Conservation (phyloP, 2,329 filamentous ascomycete species). For the Talaromyces sp. region DNA sequence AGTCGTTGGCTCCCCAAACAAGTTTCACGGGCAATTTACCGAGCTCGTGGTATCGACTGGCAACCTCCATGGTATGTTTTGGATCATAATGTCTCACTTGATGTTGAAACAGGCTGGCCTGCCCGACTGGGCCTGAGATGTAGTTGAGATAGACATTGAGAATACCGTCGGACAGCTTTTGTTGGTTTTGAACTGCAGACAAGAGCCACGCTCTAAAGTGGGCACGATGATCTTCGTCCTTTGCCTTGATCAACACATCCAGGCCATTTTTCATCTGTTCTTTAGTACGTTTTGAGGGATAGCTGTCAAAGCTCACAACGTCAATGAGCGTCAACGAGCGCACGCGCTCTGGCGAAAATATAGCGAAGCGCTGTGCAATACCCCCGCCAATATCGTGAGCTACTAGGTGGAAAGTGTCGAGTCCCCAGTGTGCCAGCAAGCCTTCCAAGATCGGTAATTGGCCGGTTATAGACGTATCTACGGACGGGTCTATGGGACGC, state of each 20-base stretch:
- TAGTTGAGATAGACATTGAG: constrained; percentile 25
- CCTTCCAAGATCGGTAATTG: constrained; percentile 27
- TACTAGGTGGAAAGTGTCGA: constrained; percentile 22
- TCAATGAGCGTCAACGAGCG: constrained; percentile 27
- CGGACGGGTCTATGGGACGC: constrained; percentile 22
- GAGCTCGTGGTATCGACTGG: constrained; percentile 19
- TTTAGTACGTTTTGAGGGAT: constrained; percentile 27
- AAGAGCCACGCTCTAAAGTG: constrained; percentile 22
- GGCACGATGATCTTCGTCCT: constrained; percentile 16
- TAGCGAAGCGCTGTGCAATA: constrained; percentile 24
- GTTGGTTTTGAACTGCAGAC: constrained; percentile 10
- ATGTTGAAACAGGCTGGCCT: constrained; percentile 30
- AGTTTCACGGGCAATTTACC: constrained; percentile 21
- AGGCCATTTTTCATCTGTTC: constrained; percentile 27
- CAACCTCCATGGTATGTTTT: constrained; percentile 30
- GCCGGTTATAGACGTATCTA: constrained; percentile 31
- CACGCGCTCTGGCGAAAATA: constrained; percentile 19
- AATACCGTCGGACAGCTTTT: constrained; percentile 16
- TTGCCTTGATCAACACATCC: constrained; percentile 21
- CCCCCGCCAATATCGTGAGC: constrained; percentile 31
- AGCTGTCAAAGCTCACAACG: constrained; percentile 30
- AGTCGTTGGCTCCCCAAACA: constrained; percentile 29
- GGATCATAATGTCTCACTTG: constrained; percentile 30
- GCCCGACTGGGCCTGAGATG: constrained; percentile 29
- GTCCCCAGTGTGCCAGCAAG: constrained; percentile 23